Conservation (phyloP, 2,329 filamentous ascomycete genomes). For the Neurospora sp. region DNA sequence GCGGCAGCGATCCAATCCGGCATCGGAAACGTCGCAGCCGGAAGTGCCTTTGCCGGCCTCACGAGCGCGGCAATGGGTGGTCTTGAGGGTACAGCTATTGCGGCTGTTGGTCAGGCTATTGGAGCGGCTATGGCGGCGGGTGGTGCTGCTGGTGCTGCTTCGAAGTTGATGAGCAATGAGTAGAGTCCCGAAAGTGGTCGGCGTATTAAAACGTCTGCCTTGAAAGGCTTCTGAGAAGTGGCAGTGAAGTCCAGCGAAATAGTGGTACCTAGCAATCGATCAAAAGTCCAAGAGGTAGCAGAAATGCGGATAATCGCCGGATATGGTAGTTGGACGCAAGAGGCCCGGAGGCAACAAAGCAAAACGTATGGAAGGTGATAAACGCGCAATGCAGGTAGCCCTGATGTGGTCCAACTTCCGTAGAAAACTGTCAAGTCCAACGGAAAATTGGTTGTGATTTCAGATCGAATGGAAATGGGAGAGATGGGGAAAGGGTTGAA, state of each 20-base stretch:
- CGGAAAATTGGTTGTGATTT: background rate
- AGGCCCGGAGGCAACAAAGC: too few relatives aligned
- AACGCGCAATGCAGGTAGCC: background rate
- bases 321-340: background rate
- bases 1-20: conserved; percentile 12
- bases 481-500: background rate
- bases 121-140: conserved; percentile 4
- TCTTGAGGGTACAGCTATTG: conserved; percentile 9
- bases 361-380: background rate
- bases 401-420: background rate
- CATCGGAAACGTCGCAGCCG: conserved; percentile 11
- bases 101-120: conserved; percentile 4
- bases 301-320: background rate
- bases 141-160: background rate
- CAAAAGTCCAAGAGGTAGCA: background rate
- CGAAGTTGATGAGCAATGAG: background rate
- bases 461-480: background rate
- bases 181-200: background rate
- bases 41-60: conserved; percentile 13
- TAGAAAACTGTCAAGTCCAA: background rate
- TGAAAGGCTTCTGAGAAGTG: background rate
- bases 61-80: conserved; percentile 19
- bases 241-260: background rate
- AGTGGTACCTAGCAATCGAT: background rate
- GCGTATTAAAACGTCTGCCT: background rate